Percentiles rank a stretch among this genome's conserved stretches.
Evolutionary conservation across 176 grass and related monocot species (phyloP).

Genomic region (Metroxylon sagu): DNA sequence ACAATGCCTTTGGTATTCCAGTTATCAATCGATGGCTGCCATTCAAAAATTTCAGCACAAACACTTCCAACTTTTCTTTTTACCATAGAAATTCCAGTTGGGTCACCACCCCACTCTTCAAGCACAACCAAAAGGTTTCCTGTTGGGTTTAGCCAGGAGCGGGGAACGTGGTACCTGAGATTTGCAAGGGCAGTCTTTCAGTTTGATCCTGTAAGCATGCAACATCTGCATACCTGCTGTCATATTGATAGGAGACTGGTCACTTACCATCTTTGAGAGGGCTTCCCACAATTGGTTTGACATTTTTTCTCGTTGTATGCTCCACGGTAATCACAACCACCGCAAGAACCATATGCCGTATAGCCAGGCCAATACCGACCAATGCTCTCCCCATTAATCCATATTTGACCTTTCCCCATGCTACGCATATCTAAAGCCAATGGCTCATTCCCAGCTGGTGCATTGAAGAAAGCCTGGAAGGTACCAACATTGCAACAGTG

Average conservation of each 20-base stretch:
- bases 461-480: constrained; percentile 65
- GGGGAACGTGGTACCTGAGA: constrained; percentile 16
- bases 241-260: too few species aligned
- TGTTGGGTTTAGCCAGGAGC: constrained; percentile 8
- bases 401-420: constrained; percentile 93
- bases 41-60: too few species aligned
- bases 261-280: constrained; percentile 69
- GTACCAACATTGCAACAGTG: neutral
- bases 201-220: too few species aligned
- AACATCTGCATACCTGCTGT: too few species aligned
- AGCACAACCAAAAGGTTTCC: constrained; percentile 13
- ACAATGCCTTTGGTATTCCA: too few species aligned
- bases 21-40: too few species aligned
- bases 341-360: constrained; percentile 46
- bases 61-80: constrained; percentile 24
- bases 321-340: constrained; percentile 59
- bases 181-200: constrained; percentile 3
- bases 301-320: constrained; percentile 62
- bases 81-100: constrained; percentile 6
- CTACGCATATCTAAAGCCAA: constrained; percentile 88
- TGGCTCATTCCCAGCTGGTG: constrained; percentile 53
- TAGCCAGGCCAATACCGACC: constrained; percentile 82
- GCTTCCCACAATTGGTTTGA: constrained; percentile 52
- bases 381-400: constrained; percentile 76
- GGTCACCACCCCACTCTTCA: constrained; percentile 17